Evolutionary conservation across 371 early-diverging fungal species (phyloP).

Genomic region (Blastocladiella emersonii): DNA sequence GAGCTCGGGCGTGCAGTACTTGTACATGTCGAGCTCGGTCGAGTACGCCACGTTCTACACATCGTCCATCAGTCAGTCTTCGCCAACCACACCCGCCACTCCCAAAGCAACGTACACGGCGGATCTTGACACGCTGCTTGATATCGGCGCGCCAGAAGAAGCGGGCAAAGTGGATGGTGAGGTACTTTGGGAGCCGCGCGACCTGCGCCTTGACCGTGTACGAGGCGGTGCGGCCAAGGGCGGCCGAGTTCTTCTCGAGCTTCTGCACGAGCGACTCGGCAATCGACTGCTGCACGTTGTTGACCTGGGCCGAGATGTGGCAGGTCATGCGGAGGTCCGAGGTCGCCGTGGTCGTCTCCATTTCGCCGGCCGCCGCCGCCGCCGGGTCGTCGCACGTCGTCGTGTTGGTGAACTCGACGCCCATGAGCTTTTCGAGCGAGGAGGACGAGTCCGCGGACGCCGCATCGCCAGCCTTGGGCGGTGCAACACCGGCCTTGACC

Average conservation of each 20-base stretch:
- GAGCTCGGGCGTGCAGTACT: slow-evolving; percentile 73
- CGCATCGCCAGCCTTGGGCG: neutral
- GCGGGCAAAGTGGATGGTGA: slow-evolving; percentile 81
- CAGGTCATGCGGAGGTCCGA: slow-evolving; percentile 28
- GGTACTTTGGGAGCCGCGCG: slow-evolving; percentile 70
- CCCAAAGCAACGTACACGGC: slow-evolving; percentile 22
- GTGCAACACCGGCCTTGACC: neutral
- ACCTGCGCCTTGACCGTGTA: slow-evolving; percentile 66
- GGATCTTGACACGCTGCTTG: slow-evolving; percentile 80
- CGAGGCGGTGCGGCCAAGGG: slow-evolving; percentile 57
- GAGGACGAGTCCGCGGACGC: neutral
- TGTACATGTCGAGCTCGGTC: slow-evolving; percentile 69
- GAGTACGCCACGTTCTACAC: slow-evolving; percentile 77
- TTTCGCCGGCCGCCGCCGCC: slow-evolving; percentile 51
- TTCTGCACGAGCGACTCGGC: slow-evolving; percentile 47
- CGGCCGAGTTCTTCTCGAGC: slow-evolving; percentile 77
- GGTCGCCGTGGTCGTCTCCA: slow-evolving; percentile 37
- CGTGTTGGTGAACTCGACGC: slow-evolving; percentile 50
- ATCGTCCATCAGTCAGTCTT: too few relatives aligned
- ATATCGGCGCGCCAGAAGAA: slow-evolving; percentile 90
- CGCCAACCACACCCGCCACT: neutral
- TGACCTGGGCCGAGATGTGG: neutral
- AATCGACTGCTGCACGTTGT: neutral
- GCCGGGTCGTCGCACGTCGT: slow-evolving; percentile 50
- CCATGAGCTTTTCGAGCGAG: slow-evolving; percentile 65